Conservation (phyloP, 345 rosid species). For the Eucalyptus coolabah region DNA sequence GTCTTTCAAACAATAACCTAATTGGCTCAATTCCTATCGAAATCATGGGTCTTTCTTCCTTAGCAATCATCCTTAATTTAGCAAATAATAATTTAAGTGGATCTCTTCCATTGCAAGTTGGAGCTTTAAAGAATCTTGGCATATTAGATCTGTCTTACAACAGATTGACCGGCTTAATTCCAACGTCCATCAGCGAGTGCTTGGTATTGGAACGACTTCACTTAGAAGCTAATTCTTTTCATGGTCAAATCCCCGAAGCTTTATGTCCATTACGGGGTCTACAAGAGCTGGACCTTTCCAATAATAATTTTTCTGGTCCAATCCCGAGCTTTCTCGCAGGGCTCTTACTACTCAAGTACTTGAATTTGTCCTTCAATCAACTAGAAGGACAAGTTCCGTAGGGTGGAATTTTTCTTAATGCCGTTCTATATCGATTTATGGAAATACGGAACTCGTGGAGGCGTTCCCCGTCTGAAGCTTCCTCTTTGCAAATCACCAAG, state of each 20-base stretch:
- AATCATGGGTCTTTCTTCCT: not conserved
- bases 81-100: not conserved
- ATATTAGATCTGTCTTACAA: not conserved
- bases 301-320: not conserved
- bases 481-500: not conserved
- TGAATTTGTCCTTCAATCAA: not conserved
- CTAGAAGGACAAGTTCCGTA: not conserved
- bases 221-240: not conserved
- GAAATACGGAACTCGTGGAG: not conserved
- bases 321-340: not conserved
- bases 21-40: fast-evolving
- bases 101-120: not conserved
- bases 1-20: not conserved
- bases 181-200: fast-evolving
- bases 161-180: not conserved
- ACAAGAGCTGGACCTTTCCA: not conserved
- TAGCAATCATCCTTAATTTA: fast-evolving
- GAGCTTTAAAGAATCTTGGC: not conserved
- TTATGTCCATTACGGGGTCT: not conserved
- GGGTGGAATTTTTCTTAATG: not conserved
- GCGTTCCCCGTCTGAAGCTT: not conserved
- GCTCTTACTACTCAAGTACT: not conserved
- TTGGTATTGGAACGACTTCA: not conserved
- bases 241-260: not conserved
- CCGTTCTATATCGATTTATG: not conserved